These are phyloP conservation scores for Physaria fendleri DNA, from an alignment of 345 rosid genomes.

Conservation along the genomic window DNA sequence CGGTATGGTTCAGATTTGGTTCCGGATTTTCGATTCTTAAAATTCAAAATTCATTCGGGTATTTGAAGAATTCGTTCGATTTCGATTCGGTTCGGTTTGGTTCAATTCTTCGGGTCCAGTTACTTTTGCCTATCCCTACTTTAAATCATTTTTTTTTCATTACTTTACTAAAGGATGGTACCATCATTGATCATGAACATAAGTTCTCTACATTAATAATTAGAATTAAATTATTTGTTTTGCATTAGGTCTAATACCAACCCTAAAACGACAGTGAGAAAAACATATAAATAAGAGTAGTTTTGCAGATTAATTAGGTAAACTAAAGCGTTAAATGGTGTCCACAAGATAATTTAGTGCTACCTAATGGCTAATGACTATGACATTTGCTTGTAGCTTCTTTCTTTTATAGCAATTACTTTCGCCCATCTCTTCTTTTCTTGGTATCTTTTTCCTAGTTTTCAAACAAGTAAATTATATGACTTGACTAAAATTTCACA, in stretches of 20 bases:
- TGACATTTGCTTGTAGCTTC: constrained; percentile 15
- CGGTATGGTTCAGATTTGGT: too few relatives aligned
- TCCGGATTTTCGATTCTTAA: too few relatives aligned
- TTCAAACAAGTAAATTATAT: neutral
- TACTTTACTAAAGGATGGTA: neutral
- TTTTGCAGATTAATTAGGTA: neutral
- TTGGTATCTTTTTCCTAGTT: neutral
- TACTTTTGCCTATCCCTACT: too few relatives aligned
- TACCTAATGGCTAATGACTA: constrained; percentile 32
- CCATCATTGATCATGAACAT: neutral
- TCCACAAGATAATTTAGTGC: constrained; percentile 17
- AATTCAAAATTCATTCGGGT: too few relatives aligned
- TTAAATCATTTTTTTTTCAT: neutral
- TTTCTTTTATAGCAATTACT: constrained; percentile 10
- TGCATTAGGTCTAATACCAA: constrained; percentile 2
- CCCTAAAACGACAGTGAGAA: neutral
- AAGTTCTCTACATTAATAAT: neutral
- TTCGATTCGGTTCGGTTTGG: too few relatives aligned
- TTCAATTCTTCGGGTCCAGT: too few relatives aligned
- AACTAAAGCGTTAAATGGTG: constrained; percentile 16
- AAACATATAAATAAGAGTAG: neutral
- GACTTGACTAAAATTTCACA: neutral
- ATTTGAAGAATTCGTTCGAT: too few relatives aligned
- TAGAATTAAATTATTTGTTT: neutral
- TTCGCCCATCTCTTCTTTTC: constrained; percentile 21